Conservation (phyloP, 2,329 filamentous ascomycete species). For the Elsinoe necatrix region DNA sequence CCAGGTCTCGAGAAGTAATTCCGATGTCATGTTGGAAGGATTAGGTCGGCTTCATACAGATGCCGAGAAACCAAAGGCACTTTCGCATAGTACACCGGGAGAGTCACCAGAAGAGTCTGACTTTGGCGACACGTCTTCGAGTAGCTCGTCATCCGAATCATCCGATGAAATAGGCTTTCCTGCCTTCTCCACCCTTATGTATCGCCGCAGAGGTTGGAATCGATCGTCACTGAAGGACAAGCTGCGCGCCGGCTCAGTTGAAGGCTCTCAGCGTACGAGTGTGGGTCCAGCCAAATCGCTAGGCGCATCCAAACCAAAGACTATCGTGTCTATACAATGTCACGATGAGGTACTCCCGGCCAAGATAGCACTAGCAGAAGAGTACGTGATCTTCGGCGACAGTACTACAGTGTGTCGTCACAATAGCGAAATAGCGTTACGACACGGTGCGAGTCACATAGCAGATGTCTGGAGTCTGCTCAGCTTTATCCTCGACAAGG, state of each 20-base stretch:
- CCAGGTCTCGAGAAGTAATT: slow-evolving; percentile 37
- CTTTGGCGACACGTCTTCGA: slow-evolving; percentile 24
- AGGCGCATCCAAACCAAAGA: slow-evolving; percentile 44
- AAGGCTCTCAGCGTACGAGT: slow-evolving; percentile 18
- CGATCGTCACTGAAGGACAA: slow-evolving; percentile 25
- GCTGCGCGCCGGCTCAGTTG: slow-evolving; percentile 15
- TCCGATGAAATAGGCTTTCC: slow-evolving; percentile 20
- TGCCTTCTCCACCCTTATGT: slow-evolving; percentile 8
- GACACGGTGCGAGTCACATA: slow-evolving; percentile 60
- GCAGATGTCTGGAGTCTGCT: slow-evolving; percentile 78
- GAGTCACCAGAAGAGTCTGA: slow-evolving; percentile 20
- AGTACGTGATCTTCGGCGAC: slow-evolving; percentile 78
- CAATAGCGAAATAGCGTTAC: slow-evolving; percentile 70
- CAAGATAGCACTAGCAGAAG: slow-evolving; percentile 64
- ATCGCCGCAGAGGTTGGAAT: slow-evolving; percentile 17
- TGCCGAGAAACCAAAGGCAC: slow-evolving; percentile 38
- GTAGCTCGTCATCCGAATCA: slow-evolving; percentile 30
- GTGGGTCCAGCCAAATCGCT: slow-evolving; percentile 12
- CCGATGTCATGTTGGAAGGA: slow-evolving; percentile 47
- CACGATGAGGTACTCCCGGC: slow-evolving; percentile 65
- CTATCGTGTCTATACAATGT: slow-evolving; percentile 65
- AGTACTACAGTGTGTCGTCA: slow-evolving; percentile 73
- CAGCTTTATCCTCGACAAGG: slow-evolving; percentile 65
- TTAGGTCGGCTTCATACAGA: slow-evolving; percentile 52
- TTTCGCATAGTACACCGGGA: slow-evolving; percentile 14